Evolutionary conservation across 768 basidiomycete genomes (phyloP), one percentile per base, ranked within the genome.

Genomic region (Boletus rubescentipes): DNA sequence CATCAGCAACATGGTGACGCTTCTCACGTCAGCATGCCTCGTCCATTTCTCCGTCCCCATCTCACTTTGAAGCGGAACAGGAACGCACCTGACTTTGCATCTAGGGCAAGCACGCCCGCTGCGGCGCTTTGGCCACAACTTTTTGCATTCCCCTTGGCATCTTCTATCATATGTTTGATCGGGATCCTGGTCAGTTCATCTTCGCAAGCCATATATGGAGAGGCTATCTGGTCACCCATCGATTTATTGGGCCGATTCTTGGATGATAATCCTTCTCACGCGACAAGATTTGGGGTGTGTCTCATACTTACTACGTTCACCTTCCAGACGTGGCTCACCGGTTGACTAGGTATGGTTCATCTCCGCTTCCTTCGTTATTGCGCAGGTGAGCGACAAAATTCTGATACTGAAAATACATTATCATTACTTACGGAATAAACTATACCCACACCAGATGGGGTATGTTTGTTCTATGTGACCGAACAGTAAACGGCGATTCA

Each of bases 141-240:
- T 15, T 69, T 90, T 55, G 78, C 89, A 0, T 79, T 91, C 30
- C 90, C 91, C 0, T 54, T 92, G 49, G 80, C 82, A 2, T 91
- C 90, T 71, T 83, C 84, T 23, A 66, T 91, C 49, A 85, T 89
- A 61, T 85, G 84, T 62, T 86, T 93, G 71, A 75, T 93, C 55
- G 89, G 89, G 2, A 89, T 93, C 67, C 82, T 91, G 47, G 89
- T 93, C 58, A 84, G 85, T 51, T 91, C 89, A 1, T 86, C 87
- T 18, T 87, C 86, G 18, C 76, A 84, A 57, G 78, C 83, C 14
- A 86, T 92, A 59, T 92, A 87, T 61, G 88, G 86, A 21, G 83
- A 85, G 58, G 81, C 85, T 14, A 80, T 93, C 49, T 92, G 89
- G 91, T 84, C 83, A 3, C 88, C 89, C 3, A 79, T 93, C 61